A percentile compares a stretch with the other conserved stretches of the same genome.
Conservation (phyloP, 768 basidiomycete species). For the Butyriboletus loyo region DNA sequence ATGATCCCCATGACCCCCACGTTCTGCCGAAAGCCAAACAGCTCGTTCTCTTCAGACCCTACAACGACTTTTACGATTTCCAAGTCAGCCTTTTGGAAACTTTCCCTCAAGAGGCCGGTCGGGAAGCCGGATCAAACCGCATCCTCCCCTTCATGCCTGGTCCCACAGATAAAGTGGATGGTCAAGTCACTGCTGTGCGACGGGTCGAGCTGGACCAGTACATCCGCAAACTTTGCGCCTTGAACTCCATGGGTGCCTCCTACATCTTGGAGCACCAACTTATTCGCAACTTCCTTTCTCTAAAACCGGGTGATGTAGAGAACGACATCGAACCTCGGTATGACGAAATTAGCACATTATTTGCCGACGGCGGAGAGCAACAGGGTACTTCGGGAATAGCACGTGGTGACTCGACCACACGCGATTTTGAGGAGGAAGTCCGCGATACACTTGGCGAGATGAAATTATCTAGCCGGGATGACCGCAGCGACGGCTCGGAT, state of each 20-base stretch:
- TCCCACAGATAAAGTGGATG: constrained; percentile 80
- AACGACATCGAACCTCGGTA: constrained; percentile 60
- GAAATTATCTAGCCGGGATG: constrained; percentile 47
- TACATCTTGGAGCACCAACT: constrained; percentile 81
- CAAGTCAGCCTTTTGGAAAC: constrained; percentile 84
- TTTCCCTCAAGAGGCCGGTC: constrained; percentile 91
- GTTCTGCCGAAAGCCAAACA: constrained; percentile 65
- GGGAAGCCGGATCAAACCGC: constrained; percentile 59
- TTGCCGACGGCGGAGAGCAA: constrained; percentile 32
- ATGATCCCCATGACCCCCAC: constrained; percentile 54
- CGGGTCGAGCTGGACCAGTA: constrained; percentile 87
- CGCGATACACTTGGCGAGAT: constrained; percentile 48
- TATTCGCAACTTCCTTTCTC: constrained; percentile 77
- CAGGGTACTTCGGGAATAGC: constrained; percentile 37
- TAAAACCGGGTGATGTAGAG: constrained; percentile 83
- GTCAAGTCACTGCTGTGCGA: constrained; percentile 75
- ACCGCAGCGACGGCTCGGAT: constrained; percentile 61
- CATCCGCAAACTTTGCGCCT: constrained; percentile 70
- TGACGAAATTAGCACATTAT: constrained; percentile 57
- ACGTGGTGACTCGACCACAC: constrained; percentile 24
- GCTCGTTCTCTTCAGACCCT: constrained; percentile 88
- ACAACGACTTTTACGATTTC: constrained; percentile 98
- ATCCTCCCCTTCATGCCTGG: constrained; percentile 98
- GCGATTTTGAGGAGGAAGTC: constrained; percentile 42
- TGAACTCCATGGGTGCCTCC: constrained; percentile 63